Evolutionary conservation across 805 yeast species (phyloP).

Genomic region (Huiozyma naganishii): DNA sequence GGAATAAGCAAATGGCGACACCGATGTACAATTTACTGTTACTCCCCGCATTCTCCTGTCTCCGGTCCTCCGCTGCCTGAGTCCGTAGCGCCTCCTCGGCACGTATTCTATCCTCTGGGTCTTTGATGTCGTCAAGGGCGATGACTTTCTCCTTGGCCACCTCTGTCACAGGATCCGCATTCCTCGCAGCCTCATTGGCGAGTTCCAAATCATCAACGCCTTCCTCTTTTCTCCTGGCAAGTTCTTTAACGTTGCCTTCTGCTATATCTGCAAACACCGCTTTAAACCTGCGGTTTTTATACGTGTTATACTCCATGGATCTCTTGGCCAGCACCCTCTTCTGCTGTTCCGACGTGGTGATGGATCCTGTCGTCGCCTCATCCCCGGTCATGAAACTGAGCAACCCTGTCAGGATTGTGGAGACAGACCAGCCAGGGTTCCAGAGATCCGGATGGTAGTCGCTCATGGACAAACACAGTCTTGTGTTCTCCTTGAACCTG

Average conservation of each 20-base stretch:
- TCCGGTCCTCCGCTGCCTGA: constrained; percentile 4
- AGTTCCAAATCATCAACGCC: constrained; percentile 4
- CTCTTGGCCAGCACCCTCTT: constrained; percentile 47
- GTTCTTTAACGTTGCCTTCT: constrained; percentile 20
- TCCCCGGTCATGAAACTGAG: constrained; percentile 86
- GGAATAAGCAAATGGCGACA: constrained; percentile 26
- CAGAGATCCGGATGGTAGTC: constrained; percentile 91
- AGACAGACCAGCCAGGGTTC: constrained; percentile 95
- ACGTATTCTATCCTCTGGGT: constrained; percentile 64
- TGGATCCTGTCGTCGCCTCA: constrained; percentile 78
- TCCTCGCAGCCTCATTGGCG: constrained; percentile 3
- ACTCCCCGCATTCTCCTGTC: constrained; percentile 5
- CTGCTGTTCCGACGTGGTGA: constrained; percentile 48
- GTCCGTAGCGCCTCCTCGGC: constrained; percentile 26
- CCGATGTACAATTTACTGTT: constrained; percentile 20
- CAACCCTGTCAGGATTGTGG: constrained; percentile 78
- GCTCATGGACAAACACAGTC: constrained; percentile 84
- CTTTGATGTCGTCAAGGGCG: constrained; percentile 33
- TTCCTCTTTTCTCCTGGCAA: constrained; percentile 13
- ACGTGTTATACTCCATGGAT: constrained; percentile 50
- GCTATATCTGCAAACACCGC: constrained; percentile 62
- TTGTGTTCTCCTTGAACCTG: constrained; percentile 66
- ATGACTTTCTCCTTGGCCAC: constrained; percentile 26
- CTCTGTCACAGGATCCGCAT: constrained; percentile 17
- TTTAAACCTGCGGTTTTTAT: constrained; percentile 45